Evolutionary conservation across 192 early-diverging fungal genomes (phyloP), one percentile per base, ranked within the genome.

Genomic region (Gamsiella multidivaricata): DNA sequence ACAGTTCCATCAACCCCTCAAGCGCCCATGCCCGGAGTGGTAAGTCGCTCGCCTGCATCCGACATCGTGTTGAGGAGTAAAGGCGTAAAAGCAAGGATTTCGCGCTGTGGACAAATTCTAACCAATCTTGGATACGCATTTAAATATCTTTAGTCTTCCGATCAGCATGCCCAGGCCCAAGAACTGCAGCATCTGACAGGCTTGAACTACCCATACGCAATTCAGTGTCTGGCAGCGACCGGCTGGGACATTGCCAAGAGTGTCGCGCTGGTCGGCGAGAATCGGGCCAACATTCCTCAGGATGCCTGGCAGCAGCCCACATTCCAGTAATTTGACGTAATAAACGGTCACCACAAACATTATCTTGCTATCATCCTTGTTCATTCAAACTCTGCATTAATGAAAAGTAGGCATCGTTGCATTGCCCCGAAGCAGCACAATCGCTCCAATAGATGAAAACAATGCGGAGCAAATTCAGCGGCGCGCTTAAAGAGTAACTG

Each of bases 81-180:
- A n/a, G n/a, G n/a, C n/a, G n/a, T n/a, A n/a, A n/a, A n/a, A n/a
- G n/a, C n/a, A n/a, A n/a, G n/a, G n/a, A n/a, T n/a, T n/a, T n/a
- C n/a, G n/a, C n/a, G 39, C 39, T 41, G 39, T 41, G 39, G 39
- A 41, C 39, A 10, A 41, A 41, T 41, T 14, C 7, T 10, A 10
- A 10, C 14, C 14, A 10, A 10, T 41, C 8, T 41, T 7, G 14
- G 7, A 7, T 14, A 41, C 39, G 7, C 39, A 10, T 41, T 41
- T 41, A 41, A 10, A 10, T 14, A 41, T 18, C 45, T 18, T n/a
- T 63, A 78, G 74, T 54, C 65, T 15, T 42, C 74, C 11, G 74
- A 78, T 7, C 79, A 80, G 42, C 79, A 80, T 47, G 63, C 47
- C 33, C 42, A 55, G 46, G 70, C 64, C 5, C 69, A 60, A 25